Evolutionary conservation across 1,284 basidiomycete species (phyloP).

Genomic region (Gomphus bonarii): DNA sequence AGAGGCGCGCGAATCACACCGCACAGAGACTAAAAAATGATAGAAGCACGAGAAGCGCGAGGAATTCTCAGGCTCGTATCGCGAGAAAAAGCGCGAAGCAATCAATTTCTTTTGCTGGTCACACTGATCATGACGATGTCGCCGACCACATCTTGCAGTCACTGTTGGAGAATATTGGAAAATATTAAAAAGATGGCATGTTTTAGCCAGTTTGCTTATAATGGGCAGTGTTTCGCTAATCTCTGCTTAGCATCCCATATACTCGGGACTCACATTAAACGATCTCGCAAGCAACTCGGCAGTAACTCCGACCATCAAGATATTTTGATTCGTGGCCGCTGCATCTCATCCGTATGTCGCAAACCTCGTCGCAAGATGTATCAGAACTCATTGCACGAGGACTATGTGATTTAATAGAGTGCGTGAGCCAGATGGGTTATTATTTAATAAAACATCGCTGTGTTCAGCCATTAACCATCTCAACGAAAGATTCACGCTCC

Average conservation of each 20-base stretch:
- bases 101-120: background rate
- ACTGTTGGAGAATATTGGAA: too few species aligned
- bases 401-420: background rate
- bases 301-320: background rate
- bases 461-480: background rate
- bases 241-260: background rate
- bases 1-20: background rate
- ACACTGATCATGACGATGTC: background rate
- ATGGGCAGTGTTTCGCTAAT: background rate
- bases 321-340: background rate
- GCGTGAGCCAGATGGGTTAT: background rate
- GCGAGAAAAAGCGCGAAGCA: background rate
- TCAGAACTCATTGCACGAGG: background rate
- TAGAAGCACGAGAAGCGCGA: background rate
- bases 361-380: too few species aligned
- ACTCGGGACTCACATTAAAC: background rate
- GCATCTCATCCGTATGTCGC: too few species aligned
- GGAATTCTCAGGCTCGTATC: background rate
- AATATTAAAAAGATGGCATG: background rate
- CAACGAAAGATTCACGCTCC: background rate
- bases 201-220: background rate
- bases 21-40: background rate
- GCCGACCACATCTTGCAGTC: background rate
- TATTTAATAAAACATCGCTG: background rate
- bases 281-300: background rate